Evolutionary conservation across 176 grass and related monocot genomes (phyloP).

Genomic region (Ampelocalamus luodianensis): DNA sequence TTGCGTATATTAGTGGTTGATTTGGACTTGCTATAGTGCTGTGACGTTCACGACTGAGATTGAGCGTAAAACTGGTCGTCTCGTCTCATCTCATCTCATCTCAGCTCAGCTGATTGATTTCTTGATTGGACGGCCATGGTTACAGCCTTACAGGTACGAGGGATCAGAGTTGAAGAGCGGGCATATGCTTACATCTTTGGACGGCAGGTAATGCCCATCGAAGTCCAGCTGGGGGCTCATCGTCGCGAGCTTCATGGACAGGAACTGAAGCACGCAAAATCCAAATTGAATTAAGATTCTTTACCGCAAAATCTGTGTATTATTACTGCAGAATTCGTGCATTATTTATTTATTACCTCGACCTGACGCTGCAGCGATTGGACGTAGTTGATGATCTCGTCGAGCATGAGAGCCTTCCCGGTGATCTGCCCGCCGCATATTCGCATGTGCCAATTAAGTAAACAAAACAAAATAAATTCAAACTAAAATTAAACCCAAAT

Average conservation of each 20-base stretch:
- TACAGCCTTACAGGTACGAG: too few relatives aligned
- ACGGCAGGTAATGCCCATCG: constrained; percentile 10
- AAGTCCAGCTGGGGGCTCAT: constrained; percentile 47
- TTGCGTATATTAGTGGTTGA: neutral
- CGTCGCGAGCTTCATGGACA: constrained; percentile 74
- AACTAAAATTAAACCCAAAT: neutral
- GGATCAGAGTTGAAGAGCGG: neutral
- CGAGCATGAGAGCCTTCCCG: constrained; percentile 77
- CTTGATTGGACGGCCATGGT: neutral
- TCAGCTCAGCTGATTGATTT: neutral
- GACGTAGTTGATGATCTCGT: constrained; percentile 87
- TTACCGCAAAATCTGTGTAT: neutral
- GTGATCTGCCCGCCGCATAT: constrained; percentile 52
- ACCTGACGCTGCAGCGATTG: constrained; percentile 79
- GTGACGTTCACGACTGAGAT: neutral
- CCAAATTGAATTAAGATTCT: neutral
- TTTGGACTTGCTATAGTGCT: neutral
- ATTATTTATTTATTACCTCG: constrained; percentile 50
- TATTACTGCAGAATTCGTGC: neutral
- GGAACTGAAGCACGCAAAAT: constrained; percentile 48
- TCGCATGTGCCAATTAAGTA: neutral
- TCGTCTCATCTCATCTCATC: neutral
- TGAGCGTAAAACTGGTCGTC: neutral
- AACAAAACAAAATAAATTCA: neutral
- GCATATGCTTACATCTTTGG: constrained; percentile 49